Base-by-base conservation (phyloP, 106 monocot species). In the Xerophyta viscosa region DNA sequence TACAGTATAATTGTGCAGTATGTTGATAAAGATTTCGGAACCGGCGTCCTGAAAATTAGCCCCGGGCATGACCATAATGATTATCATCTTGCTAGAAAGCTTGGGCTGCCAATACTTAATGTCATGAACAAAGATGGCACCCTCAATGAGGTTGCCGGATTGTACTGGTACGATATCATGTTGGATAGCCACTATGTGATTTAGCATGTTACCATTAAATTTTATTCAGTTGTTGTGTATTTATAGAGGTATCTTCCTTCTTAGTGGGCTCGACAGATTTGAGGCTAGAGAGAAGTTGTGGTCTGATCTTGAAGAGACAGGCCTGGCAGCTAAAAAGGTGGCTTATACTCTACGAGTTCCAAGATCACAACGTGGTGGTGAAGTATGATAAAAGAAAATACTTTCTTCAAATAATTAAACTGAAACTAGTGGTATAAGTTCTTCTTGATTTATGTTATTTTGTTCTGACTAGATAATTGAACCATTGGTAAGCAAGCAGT, bases 41-140 rank as follows among this genome's bases (percentile, higher is more conserved):
- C 89, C 54, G 96, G 96, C 52, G 85, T 98, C 8, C 47, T 98
- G 77, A 98, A 98, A 71, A 89, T 98, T 60, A 98, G 96, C 64
- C 96, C 96, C 7, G 96, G 96, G 41, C 96, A 98, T 72, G 96
- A 98, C 69, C 89, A 90, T 46, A 82, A 98, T 66, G 96, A 89
- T 56, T 98, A 98, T 52, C 85, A 86, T 71, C 73, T 98, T 48
- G 96, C 96, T 47, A 76, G 89, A 80, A 98, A 98, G 60, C 79
- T 98, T 64, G 96, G 96, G 41, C 77, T 98, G 41, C 96, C 96
- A 60, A 98, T 98, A 56, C 89, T 98, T 3, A 98, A 86, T 75
- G 77, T 98, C 14, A 98, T 98, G 89, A 98, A 98, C 63, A 90
- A 89, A 78, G 96, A 98, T 86, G 96, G 96, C 17, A 98, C 96